Conservation (phyloP, 2,329 filamentous ascomycete species). For the Grosmannia serpens region DNA sequence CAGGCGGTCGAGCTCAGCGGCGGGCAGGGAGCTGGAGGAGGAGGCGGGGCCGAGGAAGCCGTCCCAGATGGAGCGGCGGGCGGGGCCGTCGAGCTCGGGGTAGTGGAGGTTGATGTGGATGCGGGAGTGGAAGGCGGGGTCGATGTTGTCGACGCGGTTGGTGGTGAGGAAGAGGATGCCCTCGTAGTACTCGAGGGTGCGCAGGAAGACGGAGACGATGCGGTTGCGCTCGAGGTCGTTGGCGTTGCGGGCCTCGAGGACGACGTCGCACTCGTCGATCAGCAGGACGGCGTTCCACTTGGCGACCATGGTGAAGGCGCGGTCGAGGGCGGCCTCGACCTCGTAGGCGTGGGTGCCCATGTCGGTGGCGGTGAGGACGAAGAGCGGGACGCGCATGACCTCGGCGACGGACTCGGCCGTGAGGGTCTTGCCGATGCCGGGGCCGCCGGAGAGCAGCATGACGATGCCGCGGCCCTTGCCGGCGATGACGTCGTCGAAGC, state of each 20-base stretch:
- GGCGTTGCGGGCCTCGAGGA: conserved; percentile 11
- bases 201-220: conserved; percentile 26
- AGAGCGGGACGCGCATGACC: conserved; percentile 35
- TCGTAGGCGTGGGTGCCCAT: conserved; percentile 54
- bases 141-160: conserved; percentile 33
- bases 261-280: conserved; percentile 54
- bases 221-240: conserved; percentile 28
- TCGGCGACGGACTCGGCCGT: conserved; percentile 40
- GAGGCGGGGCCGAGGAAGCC: neutral
- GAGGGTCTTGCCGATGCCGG: conserved; percentile 38
- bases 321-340: conserved; percentile 54
- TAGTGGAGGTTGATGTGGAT: conserved; percentile 39
- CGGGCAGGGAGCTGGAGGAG: neutral
- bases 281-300: conserved; percentile 62
- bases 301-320: conserved; percentile 61
- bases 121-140: conserved; percentile 33
- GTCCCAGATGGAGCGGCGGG: neutral
- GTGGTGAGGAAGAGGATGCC: conserved; percentile 38
- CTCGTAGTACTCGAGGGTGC: conserved; percentile 35
- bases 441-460: conserved; percentile 34
- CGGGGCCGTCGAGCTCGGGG: conserved; percentile 7
- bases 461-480: conserved; percentile 20
- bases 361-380: conserved; percentile 51
- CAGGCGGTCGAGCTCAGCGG: neutral
- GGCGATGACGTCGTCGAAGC: conserved; percentile 12